Evolutionary conservation across 2,329 filamentous ascomycete species (phyloP).

Genomic region (Diaporthe helianthi): DNA sequence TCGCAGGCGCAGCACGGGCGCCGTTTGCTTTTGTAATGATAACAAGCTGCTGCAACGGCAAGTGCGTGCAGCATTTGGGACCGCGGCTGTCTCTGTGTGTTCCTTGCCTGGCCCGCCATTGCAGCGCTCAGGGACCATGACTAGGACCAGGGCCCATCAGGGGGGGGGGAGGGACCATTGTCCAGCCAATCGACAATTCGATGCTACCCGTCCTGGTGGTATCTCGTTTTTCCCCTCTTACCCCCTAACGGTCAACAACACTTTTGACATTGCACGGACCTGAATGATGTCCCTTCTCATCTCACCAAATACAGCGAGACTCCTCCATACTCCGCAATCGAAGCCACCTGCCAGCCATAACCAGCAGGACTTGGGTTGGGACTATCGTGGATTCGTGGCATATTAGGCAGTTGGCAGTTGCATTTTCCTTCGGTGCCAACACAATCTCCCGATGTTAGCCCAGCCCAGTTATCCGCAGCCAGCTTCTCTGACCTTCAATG

Average conservation of each 20-base stretch:
- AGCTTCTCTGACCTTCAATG: background rate
- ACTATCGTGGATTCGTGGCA: no score
- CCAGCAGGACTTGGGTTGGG: background rate
- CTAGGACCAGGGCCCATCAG: constrained; percentile 5
- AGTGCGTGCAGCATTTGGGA: background rate
- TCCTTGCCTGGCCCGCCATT: background rate
- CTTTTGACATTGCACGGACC: background rate
- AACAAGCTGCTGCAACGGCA: no score
- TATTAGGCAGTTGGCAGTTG: background rate
- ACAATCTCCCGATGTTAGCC: background rate
- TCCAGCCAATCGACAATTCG: constrained; percentile 1
- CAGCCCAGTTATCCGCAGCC: background rate
- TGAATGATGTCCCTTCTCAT: constrained; percentile 3
- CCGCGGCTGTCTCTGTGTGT: background rate
- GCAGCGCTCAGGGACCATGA: constrained; percentile 26
- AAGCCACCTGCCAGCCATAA: background rate
- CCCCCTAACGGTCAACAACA: background rate
- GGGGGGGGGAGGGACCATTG: background rate
- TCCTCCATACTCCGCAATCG: background rate
- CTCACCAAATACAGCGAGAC: background rate
- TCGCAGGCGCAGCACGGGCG: background rate
- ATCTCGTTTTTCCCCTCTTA: background rate
- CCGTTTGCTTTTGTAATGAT: constrained; percentile 3
- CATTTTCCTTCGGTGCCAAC: background rate
- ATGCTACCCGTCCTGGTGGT: background rate